phyloP scores from a whole-genome alignment of 2,329 filamentous ascomycete genomes.

The Plectosphaerella cucumerina region DNA sequence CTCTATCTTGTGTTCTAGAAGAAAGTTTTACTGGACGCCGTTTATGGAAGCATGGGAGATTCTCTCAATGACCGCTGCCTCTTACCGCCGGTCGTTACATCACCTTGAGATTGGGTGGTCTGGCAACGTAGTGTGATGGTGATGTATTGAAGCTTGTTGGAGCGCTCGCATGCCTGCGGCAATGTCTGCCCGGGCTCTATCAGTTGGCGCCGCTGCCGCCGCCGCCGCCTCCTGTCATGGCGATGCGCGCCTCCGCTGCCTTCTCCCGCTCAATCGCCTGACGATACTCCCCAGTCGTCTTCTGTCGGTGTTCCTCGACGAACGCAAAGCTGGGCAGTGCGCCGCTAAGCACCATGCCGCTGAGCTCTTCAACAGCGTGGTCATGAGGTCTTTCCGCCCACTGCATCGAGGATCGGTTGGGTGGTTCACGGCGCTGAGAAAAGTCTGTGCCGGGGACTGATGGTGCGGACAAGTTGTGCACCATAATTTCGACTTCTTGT shows the following conservation, averaged over 20 bases:
- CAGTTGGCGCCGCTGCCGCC: background rate
- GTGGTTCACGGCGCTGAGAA: constrained; percentile 9
- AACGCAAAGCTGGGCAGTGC: background rate
- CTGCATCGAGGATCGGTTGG: constrained; percentile 9
- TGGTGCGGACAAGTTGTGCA: constrained; percentile 20
- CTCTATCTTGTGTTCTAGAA: constrained; percentile 72
- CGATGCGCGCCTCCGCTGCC: background rate
- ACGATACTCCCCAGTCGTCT: background rate
- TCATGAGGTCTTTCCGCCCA: constrained; percentile 6
- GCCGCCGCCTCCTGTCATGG: background rate
- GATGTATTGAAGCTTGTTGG: background rate
- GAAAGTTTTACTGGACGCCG: constrained; percentile 50
- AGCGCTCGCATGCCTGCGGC: background rate
- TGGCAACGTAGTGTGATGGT: background rate
- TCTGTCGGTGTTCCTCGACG: too few species aligned
- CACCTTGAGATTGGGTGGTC: background rate
- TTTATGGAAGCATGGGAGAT: constrained; percentile 70
- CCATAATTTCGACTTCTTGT: constrained; percentile 19
- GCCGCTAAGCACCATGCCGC: background rate
- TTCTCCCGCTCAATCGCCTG: background rate
- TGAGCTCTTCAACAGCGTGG: background rate
- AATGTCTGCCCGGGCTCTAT: background rate
- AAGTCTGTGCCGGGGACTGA: constrained; percentile 16
- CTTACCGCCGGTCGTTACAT: constrained; percentile 75
- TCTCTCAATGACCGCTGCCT: constrained; percentile 58